Base-by-base conservation (phyloP, 768 basidiomycete species). In the Arthromyces matolae region DNA sequence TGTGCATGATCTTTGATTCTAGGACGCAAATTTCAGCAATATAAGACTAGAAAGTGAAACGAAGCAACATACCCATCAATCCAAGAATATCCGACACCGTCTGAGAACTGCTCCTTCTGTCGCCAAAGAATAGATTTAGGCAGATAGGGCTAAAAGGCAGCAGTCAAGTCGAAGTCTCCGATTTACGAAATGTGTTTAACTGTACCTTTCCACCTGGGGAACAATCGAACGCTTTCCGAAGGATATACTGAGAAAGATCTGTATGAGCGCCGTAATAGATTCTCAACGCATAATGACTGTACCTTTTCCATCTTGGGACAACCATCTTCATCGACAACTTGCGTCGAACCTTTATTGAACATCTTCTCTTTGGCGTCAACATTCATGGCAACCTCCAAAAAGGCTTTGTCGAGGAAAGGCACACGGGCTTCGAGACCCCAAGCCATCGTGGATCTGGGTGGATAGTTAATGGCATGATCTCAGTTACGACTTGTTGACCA, bases 371-470 rank as follows among this genome's bases (percentile, higher is more conserved):
- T 79, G 2, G 96, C 79, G 55, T 94, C 84, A 57, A 93, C 70
- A 70, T 86, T 86, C 92, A 99, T 91, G 1, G 93, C 78, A 18
- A 88, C 88, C 45, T 98, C 93, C 43, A 99, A 75, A 81, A 99
- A 99, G 13, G 80, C 72, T 71, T 93, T 95, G 76, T 99, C 96
- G 46, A 99, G 82, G 83, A 99, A 99, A 10, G 96, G 96, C 5
- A 99, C 96, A 39, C 96, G 91, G 2, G 93, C 93, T 66, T 99
- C 96, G 38, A 99, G 82, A 53, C 96, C 96, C 94, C 95, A 99
- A 1, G 96, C 96, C 96, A 99, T 98, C 7, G 96, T 98, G 22
- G 94, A 96, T 62, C 89, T 89, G 35, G 36, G 49, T n/a, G n/a
- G n/a, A n/a, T n/a, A 40, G 34, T 32, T 33, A 25, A 35, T 22